Base-by-base conservation (phyloP, 495 filamentous ascomycete species). In the Neurospora tetraspora region DNA sequence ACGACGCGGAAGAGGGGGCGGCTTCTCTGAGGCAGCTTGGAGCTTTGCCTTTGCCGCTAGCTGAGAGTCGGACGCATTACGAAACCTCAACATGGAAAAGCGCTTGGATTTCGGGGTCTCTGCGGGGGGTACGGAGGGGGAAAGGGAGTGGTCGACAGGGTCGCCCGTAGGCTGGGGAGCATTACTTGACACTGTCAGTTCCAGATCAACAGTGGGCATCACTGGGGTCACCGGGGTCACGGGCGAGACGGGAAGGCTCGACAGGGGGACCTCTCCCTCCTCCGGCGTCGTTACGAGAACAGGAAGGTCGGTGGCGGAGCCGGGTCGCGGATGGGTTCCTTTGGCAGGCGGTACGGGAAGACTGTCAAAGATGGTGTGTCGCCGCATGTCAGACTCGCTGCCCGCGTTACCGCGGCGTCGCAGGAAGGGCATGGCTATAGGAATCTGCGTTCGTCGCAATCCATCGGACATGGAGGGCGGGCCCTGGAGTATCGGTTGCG, bases 21-120 rank as follows among this genome's bases (percentile, higher is more conserved):
- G 78, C 71, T 86, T 84, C 73, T 84, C 81, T 70, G 85, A 77
- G 69, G 88, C 83, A 43, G 86, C 91, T 74, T 93, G 91, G 71
- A 91, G 88, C 79, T 91, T 94, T 59, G 92, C 91, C 77, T 90
- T 93, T 70, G 86, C 82, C 11, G 93, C 93, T 70, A 98, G 85
- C 78, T 97, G 94, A 68, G 96, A 92, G 81, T 99, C 96, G 18
- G 94, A 97, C 68, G 93, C 94, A 88, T 98, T 92, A 69, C 95
- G 91, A 77, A 97, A 91, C 79, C 91, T 93, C 82, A 97, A 87
- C 82, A 98, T 90, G 79, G 91, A 96, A 79, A 98, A 98, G 40
- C 95, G 91, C 73, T 91, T 86, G 79, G 88, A 83, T 72, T 83
- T 88, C 4, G 82, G 78, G 27, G 79, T 84, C 75, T 86, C 83